Evolutionary conservation across 2,329 filamentous ascomycete genomes (phyloP).

Genomic region (Nemania sp.): DNA sequence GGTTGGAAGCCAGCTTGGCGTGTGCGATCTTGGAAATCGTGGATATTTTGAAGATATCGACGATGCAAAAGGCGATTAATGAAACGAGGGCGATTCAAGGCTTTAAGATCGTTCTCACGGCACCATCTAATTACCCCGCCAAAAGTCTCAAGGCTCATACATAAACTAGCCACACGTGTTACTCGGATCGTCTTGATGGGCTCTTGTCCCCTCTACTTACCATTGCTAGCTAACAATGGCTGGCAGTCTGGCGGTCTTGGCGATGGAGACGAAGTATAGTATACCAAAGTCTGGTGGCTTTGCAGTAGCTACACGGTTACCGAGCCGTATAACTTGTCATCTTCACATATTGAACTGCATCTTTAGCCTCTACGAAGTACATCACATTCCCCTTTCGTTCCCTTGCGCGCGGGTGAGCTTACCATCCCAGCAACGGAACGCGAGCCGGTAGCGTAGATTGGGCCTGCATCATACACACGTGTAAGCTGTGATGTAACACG

Average conservation of each 20-base stretch:
- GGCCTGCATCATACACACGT: slow-evolving; percentile 8
- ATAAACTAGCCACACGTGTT: slow-evolving; percentile 13
- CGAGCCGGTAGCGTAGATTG: slow-evolving; percentile 22
- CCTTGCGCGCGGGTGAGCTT: slow-evolving; percentile 22
- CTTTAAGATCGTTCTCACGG: slow-evolving; percentile 9
- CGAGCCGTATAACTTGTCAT: slow-evolving; percentile 7
- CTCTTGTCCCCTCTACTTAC: background rate
- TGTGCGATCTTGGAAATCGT: no score
- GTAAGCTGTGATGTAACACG: slow-evolving; percentile 19
- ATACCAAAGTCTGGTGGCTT: background rate
- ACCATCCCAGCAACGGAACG: slow-evolving; percentile 27
- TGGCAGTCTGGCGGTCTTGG: no score
- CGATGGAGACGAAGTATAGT: slow-evolving; percentile 8
- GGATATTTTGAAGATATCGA: background rate
- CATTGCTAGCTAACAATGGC: background rate
- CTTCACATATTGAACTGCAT: slow-evolving; percentile 14
- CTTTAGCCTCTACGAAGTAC: background rate
- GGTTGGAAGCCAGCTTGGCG: no score
- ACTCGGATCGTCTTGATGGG: slow-evolving; percentile 26
- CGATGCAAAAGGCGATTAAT: background rate
- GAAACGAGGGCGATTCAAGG: slow-evolving; percentile 1
- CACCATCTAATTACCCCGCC: background rate
- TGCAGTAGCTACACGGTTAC: background rate
- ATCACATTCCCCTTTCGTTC: background rate
- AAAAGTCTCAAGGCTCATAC: background rate